Evolutionary conservation across 225 moss, liverwort and hornwort species (phyloP), one percentile per base, ranked within the genome.

Genomic region (Physcomitrium patens): DNA sequence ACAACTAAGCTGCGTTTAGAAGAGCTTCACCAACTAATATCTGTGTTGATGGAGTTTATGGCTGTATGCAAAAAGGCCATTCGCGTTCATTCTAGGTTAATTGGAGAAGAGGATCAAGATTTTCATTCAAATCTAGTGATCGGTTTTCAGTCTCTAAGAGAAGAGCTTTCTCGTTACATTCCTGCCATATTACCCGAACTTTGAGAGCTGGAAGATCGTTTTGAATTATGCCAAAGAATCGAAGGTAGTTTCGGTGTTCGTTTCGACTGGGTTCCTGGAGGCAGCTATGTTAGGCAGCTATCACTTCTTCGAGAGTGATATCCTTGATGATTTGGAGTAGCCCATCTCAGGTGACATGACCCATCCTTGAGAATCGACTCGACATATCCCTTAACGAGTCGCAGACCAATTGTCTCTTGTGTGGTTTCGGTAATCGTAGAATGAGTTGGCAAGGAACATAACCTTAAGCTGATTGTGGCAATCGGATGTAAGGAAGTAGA

Each of bases 1-100:
- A 86, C 85, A 69, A 91, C 91, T 59, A 91, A 93, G 78, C 72
- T 97, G 45, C 83, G 89, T 27, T 94, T 94, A 31, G 91, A 94
- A 80, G 93, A 97, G 77, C 94, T 97, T 75, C 97, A 94, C 84
- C 94, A 97, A 84, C 94, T 97, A 69, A 94, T 94, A 74, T 86
- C 94, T 70, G 94, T 91, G 37, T 78, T 97, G 78, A 79, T 97
- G 85, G 94, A 97, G 83, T 97, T 97, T 51, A 97, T 97, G 97
- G 93, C 88, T 69, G 94, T 97, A 43, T 97, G 97, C 85, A 97
- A 97, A 80, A 89, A 89, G 76, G 97, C 97, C 52, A 97, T 97
- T 79, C 92, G 93, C 68, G 90, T 94, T 53, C 97, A 94, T 77
- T 81, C 93, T 62, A 83, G 94, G 46, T 77, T 94, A 42, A 97